A percentile compares a stretch with the other conserved stretches of the same genome.
Conservation (phyloP, 2,329 filamentous ascomycete genomes). For the Trichoderma harzianum region DNA sequence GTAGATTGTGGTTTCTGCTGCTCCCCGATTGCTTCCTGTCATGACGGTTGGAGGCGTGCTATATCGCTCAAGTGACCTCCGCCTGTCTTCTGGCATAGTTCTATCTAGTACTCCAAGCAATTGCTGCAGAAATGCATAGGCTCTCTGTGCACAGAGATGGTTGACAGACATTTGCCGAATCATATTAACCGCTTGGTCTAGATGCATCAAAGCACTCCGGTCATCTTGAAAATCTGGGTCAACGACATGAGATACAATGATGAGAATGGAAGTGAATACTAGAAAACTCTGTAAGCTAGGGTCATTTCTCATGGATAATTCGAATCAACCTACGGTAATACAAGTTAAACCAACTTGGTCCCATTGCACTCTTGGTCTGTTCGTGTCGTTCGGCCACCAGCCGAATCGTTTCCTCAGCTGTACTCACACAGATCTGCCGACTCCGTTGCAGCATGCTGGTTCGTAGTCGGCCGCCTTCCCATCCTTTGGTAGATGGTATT, state of each 20-base stretch:
- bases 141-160: constrained; percentile 6
- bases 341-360: constrained; percentile 12
- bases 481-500: not conserved
- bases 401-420: not conserved
- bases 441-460: constrained; percentile 4
- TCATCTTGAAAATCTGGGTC: constrained; percentile 10
- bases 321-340: not conserved
- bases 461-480: not conserved
- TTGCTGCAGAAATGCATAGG: constrained; percentile 9
- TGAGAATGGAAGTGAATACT: constrained; percentile 8
- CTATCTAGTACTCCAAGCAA: constrained; percentile 1
- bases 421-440: constrained; percentile 5
- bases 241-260: constrained; percentile 9
- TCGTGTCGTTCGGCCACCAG: constrained; percentile 9
- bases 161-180: constrained; percentile 13
- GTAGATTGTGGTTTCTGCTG: not conserved
- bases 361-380: constrained; percentile 9
- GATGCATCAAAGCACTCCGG: constrained; percentile 4
- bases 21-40: not conserved
- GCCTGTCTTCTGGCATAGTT: constrained; percentile 4
- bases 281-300: not conserved
- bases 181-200: constrained; percentile 2
- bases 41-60: constrained; percentile 2
- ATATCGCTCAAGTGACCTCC: not conserved
- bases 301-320: too few relatives aligned